A percentile compares a stretch with the other conserved stretches of the same genome.
Evolutionary conservation across 2,329 filamentous ascomycete species (phyloP).

Genomic region (Scytalidium sp.): DNA sequence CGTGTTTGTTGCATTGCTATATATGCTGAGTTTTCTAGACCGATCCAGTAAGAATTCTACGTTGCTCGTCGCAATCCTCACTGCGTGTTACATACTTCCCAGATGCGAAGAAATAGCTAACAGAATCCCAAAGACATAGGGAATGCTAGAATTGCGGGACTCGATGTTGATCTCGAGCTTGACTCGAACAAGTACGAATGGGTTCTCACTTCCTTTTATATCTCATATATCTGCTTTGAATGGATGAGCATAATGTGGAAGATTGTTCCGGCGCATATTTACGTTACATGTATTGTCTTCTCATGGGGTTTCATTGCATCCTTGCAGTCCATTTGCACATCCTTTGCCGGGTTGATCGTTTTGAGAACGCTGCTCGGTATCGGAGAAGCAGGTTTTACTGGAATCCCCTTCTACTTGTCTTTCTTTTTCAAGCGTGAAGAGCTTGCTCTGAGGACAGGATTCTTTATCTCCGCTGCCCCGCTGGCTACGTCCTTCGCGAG

Average conservation of each 20-base stretch:
- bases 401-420: constrained; percentile 61
- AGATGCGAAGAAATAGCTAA: constrained; percentile 3
- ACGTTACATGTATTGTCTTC: constrained; percentile 60
- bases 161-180: constrained; percentile 57
- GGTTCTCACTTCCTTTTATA: constrained; percentile 59
- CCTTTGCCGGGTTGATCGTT: constrained; percentile 56
- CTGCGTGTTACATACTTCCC: background rate
- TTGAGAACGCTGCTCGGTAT: constrained; percentile 57
- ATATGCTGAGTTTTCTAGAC: constrained; percentile 82
- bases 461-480: constrained; percentile 83
- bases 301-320: constrained; percentile 80
- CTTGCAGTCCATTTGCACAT: constrained; percentile 64
- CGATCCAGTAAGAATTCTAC: constrained; percentile 65
- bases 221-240: constrained; percentile 61
- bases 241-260: constrained; percentile 64
- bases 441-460: constrained; percentile 77
- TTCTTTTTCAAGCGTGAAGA: constrained; percentile 67
- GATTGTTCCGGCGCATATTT: constrained; percentile 57
- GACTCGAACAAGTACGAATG: constrained; percentile 54
- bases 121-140: constrained; percentile 49
- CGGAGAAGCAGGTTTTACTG: constrained; percentile 63
- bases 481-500: constrained; percentile 81
- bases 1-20: constrained; percentile 76
- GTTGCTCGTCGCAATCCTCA: background rate
- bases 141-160: constrained; percentile 61